These are phyloP conservation scores for Trichoderma pleuroti DNA, from an alignment of 2,329 filamentous ascomycete species.

Conservation along the genomic window DNA sequence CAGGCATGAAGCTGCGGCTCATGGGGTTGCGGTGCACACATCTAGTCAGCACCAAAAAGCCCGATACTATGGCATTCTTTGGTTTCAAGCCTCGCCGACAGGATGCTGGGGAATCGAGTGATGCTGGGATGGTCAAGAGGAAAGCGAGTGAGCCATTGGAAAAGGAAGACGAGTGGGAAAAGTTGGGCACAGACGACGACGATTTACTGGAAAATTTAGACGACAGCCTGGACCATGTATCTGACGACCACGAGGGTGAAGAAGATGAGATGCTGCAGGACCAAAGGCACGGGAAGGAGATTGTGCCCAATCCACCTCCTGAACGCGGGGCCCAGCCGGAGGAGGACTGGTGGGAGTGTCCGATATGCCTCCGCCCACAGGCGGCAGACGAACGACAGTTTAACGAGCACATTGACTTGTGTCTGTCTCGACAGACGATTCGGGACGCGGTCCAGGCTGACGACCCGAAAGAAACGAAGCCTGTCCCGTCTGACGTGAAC, in stretches of 20 bases:
- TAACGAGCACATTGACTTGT: slow-evolving; percentile 90
- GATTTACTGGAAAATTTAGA: slow-evolving; percentile 14
- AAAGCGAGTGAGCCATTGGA: slow-evolving; percentile 32
- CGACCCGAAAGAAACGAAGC: slow-evolving; percentile 25
- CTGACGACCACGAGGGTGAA: background rate
- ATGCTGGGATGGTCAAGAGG: slow-evolving; percentile 31
- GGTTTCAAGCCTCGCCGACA: slow-evolving; percentile 49
- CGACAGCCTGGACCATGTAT: background rate
- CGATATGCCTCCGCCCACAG: slow-evolving; percentile 79
- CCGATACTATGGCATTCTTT: slow-evolving; percentile 75
- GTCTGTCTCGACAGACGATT: slow-evolving; percentile 81
- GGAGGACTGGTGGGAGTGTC: slow-evolving; percentile 74
- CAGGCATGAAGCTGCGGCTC: slow-evolving; percentile 72
- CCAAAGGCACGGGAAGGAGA: slow-evolving; percentile 48
- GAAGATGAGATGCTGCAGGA: background rate
- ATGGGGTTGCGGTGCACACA: slow-evolving; percentile 89
- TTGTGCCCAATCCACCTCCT: slow-evolving; percentile 42
- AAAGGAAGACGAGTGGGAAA: slow-evolving; percentile 56
- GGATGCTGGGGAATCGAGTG: slow-evolving; percentile 21
- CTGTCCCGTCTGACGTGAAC: slow-evolving; percentile 34
- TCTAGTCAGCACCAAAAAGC: slow-evolving; percentile 79
- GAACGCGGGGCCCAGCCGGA: slow-evolving; percentile 25
- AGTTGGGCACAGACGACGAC: slow-evolving; percentile 65
- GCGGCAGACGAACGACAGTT: slow-evolving; percentile 70
- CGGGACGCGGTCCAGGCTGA: slow-evolving; percentile 70